Evolutionary conservation across 2,329 filamentous ascomycete genomes (phyloP), one percentile per base, ranked within the genome.

Genomic region (Fusarium gaditjirri): DNA sequence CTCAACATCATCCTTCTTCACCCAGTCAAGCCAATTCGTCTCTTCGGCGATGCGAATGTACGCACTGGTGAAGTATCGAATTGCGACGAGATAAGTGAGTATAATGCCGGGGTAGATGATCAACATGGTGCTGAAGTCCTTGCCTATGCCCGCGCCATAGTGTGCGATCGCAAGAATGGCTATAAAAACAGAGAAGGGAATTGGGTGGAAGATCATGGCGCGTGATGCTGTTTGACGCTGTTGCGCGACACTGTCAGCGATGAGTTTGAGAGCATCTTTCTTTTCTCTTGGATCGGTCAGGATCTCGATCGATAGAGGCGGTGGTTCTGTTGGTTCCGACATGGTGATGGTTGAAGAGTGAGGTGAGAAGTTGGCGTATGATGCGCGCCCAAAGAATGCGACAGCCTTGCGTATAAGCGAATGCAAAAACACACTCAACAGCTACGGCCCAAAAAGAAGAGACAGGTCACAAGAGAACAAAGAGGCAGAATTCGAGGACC

Each of bases 211-310:
- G 70, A 94, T 86, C 67, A 96, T 83, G 67, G 88, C 83, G 54
- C 84, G 83, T 19, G 90, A 89, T 12, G 93, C 90, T 8, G 87
- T 81, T 79, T 94, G 91, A 58, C 93, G 91, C 82, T 96, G 94
- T 79, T 97, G 92, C 31, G 93, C 93, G 61, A 97, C 90, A 72
- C 91, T 93, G 82, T 96, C 93, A 58, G 93, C 91, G 50, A 97
- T 86, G 23, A 97, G 87, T 68, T 88, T 88, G 60, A 97, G 85
- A 17, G 91, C 92, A 62, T 89, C 86, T 70, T 90, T 83, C 78
- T 91, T 90, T 77, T 94, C 91, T 47, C 83, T 78, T 50, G 88
- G 82, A 43, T 76, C 75, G 42, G 84, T 84, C 46, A 90, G 81
- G 49, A 86, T 78, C 70, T 87, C 87, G 56, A 92, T 90, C 41